Evolutionary conservation across 495 filamentous ascomycete genomes (phyloP), one percentile per base, ranked within the genome.

Genomic region (Aspergillus sclerotiicarbonarius): DNA sequence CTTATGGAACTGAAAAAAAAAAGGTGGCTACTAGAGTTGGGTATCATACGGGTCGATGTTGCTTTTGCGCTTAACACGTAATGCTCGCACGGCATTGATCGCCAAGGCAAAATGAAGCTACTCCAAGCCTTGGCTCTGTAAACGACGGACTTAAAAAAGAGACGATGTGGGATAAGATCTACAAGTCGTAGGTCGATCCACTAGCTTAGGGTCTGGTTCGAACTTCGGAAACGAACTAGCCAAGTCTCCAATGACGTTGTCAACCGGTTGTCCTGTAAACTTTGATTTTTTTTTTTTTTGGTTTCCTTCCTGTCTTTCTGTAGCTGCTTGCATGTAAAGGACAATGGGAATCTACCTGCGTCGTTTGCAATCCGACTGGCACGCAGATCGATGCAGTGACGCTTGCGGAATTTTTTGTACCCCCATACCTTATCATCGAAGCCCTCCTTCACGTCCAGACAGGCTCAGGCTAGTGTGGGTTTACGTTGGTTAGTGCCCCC

Each of bases 401-500:
- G 1, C 37, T 41, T n/a, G 25, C 25, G 25, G 25, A 25, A 25
- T 25, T 25, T 5, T 25, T 25, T 2, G 25, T 2, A 25, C 25
- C 25, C 25, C 25, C 25, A 25, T 25, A n/a, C n/a, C n/a, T n/a
- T n/a, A 5, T 25, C 25, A 5, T 25, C 25, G 5, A 25, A 25
- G 5, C 25, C 25, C 25, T 25, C 25, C 25, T 25, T 25, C 25
- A 25, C 25, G 25, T 16, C 35, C 16, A 32, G 54, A 21, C 45
- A 13, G 39, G 33, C 45, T 50, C 25, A 13, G 12, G 16, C 12
- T 32, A 29, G 19, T 31, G 25, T 32, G 25, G 25, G 19, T 46
- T 18, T 48, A 56, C 33, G 48, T 56, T 46, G 21, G 21, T 46
- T 8, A 50, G 25, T 41, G 21, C 44, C 46, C 33, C 54, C 54